Conservation (phyloP, 257 asterid genomes). For the Solanum paucissectum region DNA sequence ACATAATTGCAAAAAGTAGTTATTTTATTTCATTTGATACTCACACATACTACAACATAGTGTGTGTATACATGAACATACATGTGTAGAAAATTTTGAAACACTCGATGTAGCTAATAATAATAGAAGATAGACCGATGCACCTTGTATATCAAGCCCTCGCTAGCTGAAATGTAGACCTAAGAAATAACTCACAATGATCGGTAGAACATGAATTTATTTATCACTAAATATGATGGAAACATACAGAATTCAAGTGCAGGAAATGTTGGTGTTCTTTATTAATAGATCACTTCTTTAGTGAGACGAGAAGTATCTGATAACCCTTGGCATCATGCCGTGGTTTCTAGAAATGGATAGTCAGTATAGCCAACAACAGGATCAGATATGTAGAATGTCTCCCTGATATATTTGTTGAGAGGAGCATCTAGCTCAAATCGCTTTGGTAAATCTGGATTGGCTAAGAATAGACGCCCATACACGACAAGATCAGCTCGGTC, state of each 20-base stretch:
- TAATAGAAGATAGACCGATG: neutral
- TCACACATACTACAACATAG: too few relatives aligned
- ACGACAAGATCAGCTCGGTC: neutral
- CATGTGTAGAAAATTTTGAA: neutral
- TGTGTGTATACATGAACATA: neutral
- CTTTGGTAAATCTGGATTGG: neutral
- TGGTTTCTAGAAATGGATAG: slow-evolving; percentile 2
- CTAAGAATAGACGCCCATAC: neutral
- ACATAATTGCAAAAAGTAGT: too few relatives aligned
- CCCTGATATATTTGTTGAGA: neutral
- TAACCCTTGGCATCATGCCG: neutral
- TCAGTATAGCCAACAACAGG: neutral
- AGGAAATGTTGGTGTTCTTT: neutral
- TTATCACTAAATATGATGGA: neutral
- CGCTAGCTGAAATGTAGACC: neutral
- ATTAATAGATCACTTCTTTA: neutral
- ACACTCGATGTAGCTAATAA: neutral
- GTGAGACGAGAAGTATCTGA: neutral
- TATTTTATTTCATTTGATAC: too few relatives aligned
- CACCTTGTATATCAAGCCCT: neutral
- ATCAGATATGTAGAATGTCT: neutral
- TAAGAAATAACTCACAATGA: neutral
- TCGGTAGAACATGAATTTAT: neutral
- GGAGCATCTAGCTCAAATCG: neutral
- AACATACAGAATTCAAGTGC: neutral